Evolutionary conservation across 495 filamentous ascomycete species (phyloP), one percentile per base, ranked within the genome.

Genomic region (Daldinia concentrica): DNA sequence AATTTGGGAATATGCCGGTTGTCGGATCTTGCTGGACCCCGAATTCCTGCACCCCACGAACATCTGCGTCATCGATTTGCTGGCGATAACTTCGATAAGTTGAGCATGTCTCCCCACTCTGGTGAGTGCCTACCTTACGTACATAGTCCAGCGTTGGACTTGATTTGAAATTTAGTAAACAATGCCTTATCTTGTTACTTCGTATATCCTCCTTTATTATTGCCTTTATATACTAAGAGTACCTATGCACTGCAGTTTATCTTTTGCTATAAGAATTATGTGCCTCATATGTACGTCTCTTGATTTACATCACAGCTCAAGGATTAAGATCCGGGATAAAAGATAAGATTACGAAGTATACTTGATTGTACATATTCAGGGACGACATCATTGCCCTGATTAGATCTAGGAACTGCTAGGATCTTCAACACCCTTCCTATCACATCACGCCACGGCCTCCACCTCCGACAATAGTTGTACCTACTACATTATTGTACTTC

Each of bases 31-130:
- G 30, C 5, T 36, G 29, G 29, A 32, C 52, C 55, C 55, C 55
- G 55, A 58, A 58, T 24, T 37, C 55, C 55, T 58, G 19, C 29
- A 57, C 63, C 63, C 62, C 63, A 66, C 41, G 50, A 58, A 30
- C 4, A 30, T 4, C 58, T 69, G 65, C 70, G 65, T 73, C 70
- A 73, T 73, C 50, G 57, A 69, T 66, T 62, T 48, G 61, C 26
- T 65, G 64, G 70, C 55, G 24, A 58, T 48, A 37, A 61, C 24
- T 24, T 39, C 64, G 59, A 37, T 41, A 58, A 66, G 17, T 19
- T 41, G n/a, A 8, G 19, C 51, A 12, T 54, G 51, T 64, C 54
- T 36, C 51, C 26, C 22, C 29, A 45, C 41, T 32, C 9, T 63
- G 52, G 43, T 45, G 34, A 67, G 22, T 41, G n/a, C 4, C 22